A percentile compares a stretch with the other conserved stretches of the same genome.
phyloP scores from a whole-genome alignment of 2,329 filamentous ascomycete genomes.

The Microcyclospora pomicola region DNA sequence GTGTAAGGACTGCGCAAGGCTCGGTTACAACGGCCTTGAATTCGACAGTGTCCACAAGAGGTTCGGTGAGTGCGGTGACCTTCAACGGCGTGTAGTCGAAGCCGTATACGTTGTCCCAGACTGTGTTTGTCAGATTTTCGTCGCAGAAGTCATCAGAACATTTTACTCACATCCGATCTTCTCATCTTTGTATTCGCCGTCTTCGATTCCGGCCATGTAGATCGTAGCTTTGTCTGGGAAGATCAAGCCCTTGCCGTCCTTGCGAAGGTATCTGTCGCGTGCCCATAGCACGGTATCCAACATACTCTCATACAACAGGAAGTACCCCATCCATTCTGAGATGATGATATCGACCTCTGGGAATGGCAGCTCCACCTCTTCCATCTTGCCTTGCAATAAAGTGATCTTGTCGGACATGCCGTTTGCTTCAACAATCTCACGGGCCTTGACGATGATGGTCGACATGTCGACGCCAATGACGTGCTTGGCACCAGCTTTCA shows the following conservation, averaged over 20 bases:
- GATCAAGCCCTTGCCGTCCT: constrained; percentile 63
- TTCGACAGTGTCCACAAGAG: constrained; percentile 94
- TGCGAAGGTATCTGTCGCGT: constrained; percentile 75
- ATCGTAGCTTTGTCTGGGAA: constrained; percentile 99
- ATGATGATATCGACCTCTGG: constrained; percentile 98
- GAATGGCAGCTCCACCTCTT: constrained; percentile 86
- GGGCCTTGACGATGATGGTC: constrained; percentile 96
- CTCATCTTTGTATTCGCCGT: constrained; percentile 98
- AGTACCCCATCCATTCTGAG: constrained; percentile 99
- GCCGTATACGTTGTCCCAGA: constrained; percentile 99
- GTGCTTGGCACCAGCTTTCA: constrained; percentile 90
- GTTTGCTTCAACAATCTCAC: constrained; percentile 84
- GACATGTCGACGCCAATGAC: constrained; percentile 99
- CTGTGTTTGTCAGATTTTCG: constrained; percentile 33
- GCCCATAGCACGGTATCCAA: constrained; percentile 95
- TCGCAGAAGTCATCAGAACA: too few relatives aligned
- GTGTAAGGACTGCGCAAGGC: constrained; percentile 66
- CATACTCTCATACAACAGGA: constrained; percentile 98
- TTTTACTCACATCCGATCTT: constrained; percentile 84
- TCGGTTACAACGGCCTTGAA: constrained; percentile 95
- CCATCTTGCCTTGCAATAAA: constrained; percentile 98
- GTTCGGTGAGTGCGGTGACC: constrained; percentile 82
- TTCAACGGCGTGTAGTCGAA: constrained; percentile 95
- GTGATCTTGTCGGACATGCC: constrained; percentile 94
- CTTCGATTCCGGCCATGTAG: constrained; percentile 91